Percentiles rank a stretch among this genome's conserved stretches.
Evolutionary conservation across 2,329 filamentous ascomycete species (phyloP).

Genomic region (Huntiella decipiens): DNA sequence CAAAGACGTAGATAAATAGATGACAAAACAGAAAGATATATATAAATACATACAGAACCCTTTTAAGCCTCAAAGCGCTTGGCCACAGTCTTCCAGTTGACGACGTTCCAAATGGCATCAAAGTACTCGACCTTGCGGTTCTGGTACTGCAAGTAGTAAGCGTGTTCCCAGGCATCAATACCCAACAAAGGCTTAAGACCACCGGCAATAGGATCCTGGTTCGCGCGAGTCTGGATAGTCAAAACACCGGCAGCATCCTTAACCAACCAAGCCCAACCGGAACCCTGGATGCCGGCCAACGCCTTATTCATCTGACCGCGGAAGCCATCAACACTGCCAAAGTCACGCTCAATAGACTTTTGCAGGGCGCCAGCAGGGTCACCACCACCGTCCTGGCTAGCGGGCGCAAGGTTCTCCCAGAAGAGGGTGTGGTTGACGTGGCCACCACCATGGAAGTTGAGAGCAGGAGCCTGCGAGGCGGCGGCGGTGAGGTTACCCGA

Average conservation of each 20-base stretch:
- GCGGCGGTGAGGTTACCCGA: slow-evolving; percentile 38
- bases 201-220: slow-evolving; percentile 78
- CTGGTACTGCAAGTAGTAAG: slow-evolving; percentile 90
- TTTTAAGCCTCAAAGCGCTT: slow-evolving; percentile 44
- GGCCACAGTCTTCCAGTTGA: slow-evolving; percentile 87
- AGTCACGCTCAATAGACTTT: slow-evolving; percentile 43
- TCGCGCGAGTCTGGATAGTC: slow-evolving; percentile 51
- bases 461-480: slow-evolving; percentile 29
- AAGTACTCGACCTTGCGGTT: slow-evolving; percentile 97
- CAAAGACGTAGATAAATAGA: neutral
- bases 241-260: slow-evolving; percentile 46
- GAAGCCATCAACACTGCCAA: slow-evolving; percentile 46
- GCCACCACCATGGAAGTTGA: slow-evolving; percentile 71
- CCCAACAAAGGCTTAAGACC: slow-evolving; percentile 68
- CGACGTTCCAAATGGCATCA: slow-evolving; percentile 76
- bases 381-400: slow-evolving; percentile 41
- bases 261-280: slow-evolving; percentile 81
- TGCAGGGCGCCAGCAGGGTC: slow-evolving; percentile 43
- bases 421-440: slow-evolving; percentile 78
- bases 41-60: neutral
- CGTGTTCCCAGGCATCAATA: slow-evolving; percentile 92
- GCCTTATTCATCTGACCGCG: slow-evolving; percentile 47
- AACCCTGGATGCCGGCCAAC: slow-evolving; percentile 62
- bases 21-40: slow-evolving; percentile 1
- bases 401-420: slow-evolving; percentile 63